Base-by-base conservation (phyloP, 345 rosid genomes). In the Garcia nutans region DNA sequence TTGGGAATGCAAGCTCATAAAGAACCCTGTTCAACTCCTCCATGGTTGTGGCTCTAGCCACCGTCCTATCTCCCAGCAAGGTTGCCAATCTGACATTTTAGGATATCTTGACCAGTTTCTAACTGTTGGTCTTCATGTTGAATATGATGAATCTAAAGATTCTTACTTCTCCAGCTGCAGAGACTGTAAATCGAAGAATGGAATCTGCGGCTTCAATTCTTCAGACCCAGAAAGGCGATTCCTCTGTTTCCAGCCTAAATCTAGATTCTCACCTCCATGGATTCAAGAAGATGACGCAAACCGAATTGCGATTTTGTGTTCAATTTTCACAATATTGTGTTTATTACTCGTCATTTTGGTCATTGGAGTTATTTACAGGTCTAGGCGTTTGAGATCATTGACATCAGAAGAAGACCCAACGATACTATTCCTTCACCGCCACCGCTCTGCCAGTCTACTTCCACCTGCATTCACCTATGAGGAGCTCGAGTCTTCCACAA, bases 381-480 rank as follows among this genome's bases (percentile, higher is more conserved):
- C 90, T 28, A 79, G 85, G 37, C 81, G 80, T 33, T 67, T 83
- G 45, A 86, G 81, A 10, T 81, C 89, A 0, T 58, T 85, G 1
- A 83, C 84, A 16, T 37, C 71, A 10, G 92, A 88, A 68, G 97
- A 92, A 81, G 98, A 94, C 69, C 98, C 98, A 0, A 86, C 97
- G 1, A 80, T 89, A 6, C 79, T 88, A 7, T 90, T 95, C 89
- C 97, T 95, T 54, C 94, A 80, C 42, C 88, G 89, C 15, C 92
- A 92, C 84, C 90, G 97, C 68, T 82, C 91, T 16, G 88, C 91
- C 0, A 85, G 83, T 71, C 89, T 88, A 56, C 92, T 95, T 49
- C 99, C 99, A 2, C 97, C 97, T 1, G 97, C 87, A 2, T 93
- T 90, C 91, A 88, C 94, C 80, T 95, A 87, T 80, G 99, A 95